Evolutionary conservation across 345 rosid genomes (phyloP).

Genomic region (Firmiana major): DNA sequence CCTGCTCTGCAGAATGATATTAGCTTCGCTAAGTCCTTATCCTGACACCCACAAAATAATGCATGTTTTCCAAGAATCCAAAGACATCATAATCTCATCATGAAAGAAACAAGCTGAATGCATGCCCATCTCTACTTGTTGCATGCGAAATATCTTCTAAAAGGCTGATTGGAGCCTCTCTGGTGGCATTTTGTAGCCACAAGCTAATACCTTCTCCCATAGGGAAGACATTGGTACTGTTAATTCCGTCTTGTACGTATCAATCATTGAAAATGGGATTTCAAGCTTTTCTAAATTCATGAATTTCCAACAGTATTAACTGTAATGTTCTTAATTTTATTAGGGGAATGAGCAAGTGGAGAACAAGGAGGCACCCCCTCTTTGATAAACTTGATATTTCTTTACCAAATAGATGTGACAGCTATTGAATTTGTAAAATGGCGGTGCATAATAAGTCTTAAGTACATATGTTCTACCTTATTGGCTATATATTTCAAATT

Average conservation of each 20-base stretch:
- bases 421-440: too few relatives aligned
- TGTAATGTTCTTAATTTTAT: too few relatives aligned
- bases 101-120: background rate
- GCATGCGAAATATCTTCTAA: background rate
- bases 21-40: conserved; percentile 31
- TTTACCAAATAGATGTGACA: too few relatives aligned
- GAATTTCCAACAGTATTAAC: too few relatives aligned
- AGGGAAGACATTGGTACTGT: background rate
- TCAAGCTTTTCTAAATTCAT: background rate
- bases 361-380: too few relatives aligned
- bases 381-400: too few relatives aligned
- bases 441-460: too few relatives aligned
- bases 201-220: background rate
- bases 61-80: conserved; percentile 26
- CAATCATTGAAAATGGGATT: background rate
- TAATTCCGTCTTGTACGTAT: background rate
- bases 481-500: too few relatives aligned
- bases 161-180: background rate
- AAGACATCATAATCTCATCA: conserved; percentile 18
- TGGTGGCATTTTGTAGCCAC: background rate
- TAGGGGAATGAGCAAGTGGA: too few relatives aligned
- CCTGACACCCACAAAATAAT: conserved; percentile 27
- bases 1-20: conserved; percentile 17
- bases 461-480: too few relatives aligned
- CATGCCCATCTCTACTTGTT: background rate